Conservation (phyloP, 192 early-diverging fungal genomes). For the Glomus cerebriforme region DNA sequence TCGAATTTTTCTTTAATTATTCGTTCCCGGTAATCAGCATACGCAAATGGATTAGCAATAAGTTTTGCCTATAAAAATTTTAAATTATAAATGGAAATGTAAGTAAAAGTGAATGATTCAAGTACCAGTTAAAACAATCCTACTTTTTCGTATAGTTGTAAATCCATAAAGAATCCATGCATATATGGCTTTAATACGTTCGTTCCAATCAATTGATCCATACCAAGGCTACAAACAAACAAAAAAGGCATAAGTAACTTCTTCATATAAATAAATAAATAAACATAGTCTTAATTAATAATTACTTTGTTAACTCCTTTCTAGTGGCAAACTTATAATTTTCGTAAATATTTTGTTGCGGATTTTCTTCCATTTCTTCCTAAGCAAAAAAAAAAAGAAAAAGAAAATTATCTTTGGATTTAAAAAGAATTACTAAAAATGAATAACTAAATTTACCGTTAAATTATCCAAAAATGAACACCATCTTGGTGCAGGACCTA, state of each 20-base stretch:
- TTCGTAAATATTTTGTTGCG: slow-evolving; percentile 84
- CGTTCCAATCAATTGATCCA: slow-evolving; percentile 92
- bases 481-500: slow-evolving; percentile 93
- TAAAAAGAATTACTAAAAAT: not conserved
- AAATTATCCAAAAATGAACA: slow-evolving; percentile 94
- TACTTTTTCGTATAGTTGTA: slow-evolving; percentile 89
- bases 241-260: not conserved
- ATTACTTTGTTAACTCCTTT: slow-evolving; percentile 72
- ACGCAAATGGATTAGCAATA: slow-evolving; percentile 96
- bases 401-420: not conserved
- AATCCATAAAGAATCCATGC: slow-evolving; percentile 98
- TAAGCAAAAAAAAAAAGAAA: not conserved
- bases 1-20: slow-evolving; percentile 81
- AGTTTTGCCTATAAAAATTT: slow-evolving; percentile 64
- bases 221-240: slow-evolving; percentile 61
- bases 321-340: slow-evolving; percentile 98
- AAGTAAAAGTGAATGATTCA: not conserved
- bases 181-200: slow-evolving; percentile 94
- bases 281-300: not conserved
- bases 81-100: not conserved
- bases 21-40: slow-evolving; percentile 84
- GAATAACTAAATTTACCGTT: slow-evolving; percentile 48
- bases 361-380: slow-evolving; percentile 90
- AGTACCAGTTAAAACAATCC: not conserved
- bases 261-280: not conserved